These are phyloP conservation scores for Chloroidium sp. DNA, from an alignment of 163 green algal species.

Conservation along the genomic window DNA sequence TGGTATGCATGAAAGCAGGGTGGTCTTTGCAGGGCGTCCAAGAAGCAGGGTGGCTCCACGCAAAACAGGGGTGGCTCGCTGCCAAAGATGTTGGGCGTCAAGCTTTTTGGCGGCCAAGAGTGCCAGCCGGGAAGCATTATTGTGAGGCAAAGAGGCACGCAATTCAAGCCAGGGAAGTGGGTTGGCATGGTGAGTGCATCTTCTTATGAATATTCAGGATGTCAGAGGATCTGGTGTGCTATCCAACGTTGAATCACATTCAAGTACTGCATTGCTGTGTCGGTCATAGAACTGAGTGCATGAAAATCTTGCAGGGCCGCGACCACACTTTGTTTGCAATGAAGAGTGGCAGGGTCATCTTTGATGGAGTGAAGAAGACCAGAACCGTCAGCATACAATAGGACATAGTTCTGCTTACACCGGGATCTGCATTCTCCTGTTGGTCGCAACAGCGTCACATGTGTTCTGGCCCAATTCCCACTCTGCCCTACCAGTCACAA, in stretches of 20 bases:
- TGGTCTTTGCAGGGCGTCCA: constrained; percentile 58
- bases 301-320: constrained; percentile 33
- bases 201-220: not conserved
- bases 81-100: constrained; percentile 77
- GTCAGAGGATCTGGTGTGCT: too few relatives aligned
- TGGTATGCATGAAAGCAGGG: not conserved
- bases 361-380: not conserved
- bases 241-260: not conserved
- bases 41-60: constrained; percentile 88
- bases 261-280: not conserved
- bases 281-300: not conserved
- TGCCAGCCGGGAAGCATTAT: constrained; percentile 84
- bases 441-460: too few relatives aligned
- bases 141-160: constrained; percentile 78
- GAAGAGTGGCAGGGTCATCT: constrained; percentile 36
- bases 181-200: constrained; percentile 56
- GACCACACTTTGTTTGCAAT: constrained; percentile 76
- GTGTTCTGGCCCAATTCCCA: too few relatives aligned
- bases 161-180: constrained; percentile 61
- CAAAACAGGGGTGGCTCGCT: constrained; percentile 79
- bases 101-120: constrained; percentile 76
- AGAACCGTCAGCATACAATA: too few relatives aligned
- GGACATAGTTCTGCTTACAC: too few relatives aligned
- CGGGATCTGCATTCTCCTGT: too few relatives aligned
- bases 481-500: too few relatives aligned